Evolutionary conservation across 2,329 filamentous ascomycete species (phyloP).

Genomic region (Boeremia exigua): DNA sequence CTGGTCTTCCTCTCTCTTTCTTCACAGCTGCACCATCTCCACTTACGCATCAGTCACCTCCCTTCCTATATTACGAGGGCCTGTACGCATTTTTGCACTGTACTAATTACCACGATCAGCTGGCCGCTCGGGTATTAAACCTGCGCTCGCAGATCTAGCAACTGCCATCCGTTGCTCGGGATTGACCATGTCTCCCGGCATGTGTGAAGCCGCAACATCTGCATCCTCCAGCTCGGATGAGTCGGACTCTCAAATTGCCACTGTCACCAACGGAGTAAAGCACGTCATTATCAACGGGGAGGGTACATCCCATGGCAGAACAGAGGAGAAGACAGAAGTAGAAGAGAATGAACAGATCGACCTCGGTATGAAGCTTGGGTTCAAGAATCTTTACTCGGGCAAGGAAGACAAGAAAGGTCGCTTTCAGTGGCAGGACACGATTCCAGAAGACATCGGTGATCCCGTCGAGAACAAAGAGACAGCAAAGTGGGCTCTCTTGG

Average conservation of each 20-base stretch:
- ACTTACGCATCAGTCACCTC: too few relatives aligned
- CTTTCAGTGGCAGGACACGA: slow-evolving; percentile 34
- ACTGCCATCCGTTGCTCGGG: neutral
- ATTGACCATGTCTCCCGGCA: neutral
- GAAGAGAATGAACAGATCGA: neutral
- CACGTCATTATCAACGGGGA: slow-evolving; percentile 22
- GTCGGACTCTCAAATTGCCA: slow-evolving; percentile 1
- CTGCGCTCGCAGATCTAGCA: neutral
- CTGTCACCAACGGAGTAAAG: slow-evolving; percentile 16
- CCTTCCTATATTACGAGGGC: too few relatives aligned
- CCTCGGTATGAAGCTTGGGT: slow-evolving; percentile 10
- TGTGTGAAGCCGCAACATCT: neutral
- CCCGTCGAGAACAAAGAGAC: slow-evolving; percentile 66
- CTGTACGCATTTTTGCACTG: neutral
- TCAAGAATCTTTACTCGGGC: slow-evolving; percentile 30
- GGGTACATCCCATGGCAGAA: neutral
- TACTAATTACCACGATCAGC: neutral
- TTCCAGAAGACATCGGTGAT: slow-evolving; percentile 32
- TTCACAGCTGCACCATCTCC: neutral
- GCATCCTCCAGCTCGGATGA: slow-evolving; percentile 9
- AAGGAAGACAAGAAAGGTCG: slow-evolving; percentile 34
- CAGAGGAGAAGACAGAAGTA: slow-evolving; percentile 1
- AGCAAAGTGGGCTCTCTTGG: slow-evolving; percentile 59
- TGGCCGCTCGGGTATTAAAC: neutral
- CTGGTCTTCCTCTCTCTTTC: neutral